These are phyloP conservation scores for Ophiostoma ulmi DNA, from an alignment of 2,329 filamentous ascomycete species.

Conservation along the genomic window DNA sequence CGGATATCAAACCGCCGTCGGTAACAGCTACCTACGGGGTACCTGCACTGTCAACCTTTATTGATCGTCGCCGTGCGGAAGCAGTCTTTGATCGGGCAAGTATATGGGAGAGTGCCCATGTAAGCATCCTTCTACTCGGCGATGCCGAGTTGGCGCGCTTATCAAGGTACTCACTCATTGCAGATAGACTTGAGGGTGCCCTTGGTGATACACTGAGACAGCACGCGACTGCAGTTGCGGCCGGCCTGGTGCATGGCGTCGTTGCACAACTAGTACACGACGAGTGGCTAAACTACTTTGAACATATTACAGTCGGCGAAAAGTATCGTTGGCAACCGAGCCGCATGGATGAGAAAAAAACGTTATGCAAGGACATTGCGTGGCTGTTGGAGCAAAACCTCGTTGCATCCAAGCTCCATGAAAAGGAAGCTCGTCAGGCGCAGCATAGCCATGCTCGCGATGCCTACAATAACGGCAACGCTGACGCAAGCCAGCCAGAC, in stretches of 20 bases:
- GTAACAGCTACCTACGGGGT: neutral
- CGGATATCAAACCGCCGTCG: neutral
- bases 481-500: neutral
- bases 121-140: constrained; percentile 35
- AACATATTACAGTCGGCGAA: constrained; percentile 21
- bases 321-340: neutral
- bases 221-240: neutral
- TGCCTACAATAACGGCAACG: neutral
- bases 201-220: constrained; percentile 28
- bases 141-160: constrained; percentile 2
- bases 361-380: neutral
- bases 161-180: neutral
- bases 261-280: constrained; percentile 27
- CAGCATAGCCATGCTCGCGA: neutral
- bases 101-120: constrained; percentile 33
- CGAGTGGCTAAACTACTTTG: constrained; percentile 39
- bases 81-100: constrained; percentile 32
- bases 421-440: neutral
- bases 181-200: constrained; percentile 26
- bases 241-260: constrained; percentile 18
- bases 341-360: neutral
- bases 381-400: neutral
- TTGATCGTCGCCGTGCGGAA: constrained; percentile 25
- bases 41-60: neutral
- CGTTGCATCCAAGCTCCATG: neutral